Conservation (phyloP, 116 monocot genomes). For the Phalaenopsis hybrid region DNA sequence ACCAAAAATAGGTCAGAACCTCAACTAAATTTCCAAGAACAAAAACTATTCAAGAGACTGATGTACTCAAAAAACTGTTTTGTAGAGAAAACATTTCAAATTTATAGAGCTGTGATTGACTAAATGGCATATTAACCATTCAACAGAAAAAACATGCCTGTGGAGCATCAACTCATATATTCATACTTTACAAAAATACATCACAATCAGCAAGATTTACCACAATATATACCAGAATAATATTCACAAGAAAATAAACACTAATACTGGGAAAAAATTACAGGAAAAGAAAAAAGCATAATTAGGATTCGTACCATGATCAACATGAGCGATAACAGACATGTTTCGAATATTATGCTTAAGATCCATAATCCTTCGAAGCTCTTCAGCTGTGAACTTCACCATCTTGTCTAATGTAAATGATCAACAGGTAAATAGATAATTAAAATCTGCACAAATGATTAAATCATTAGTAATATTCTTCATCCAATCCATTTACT, state of each 20-base stretch:
- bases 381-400: slow-evolving; percentile 43
- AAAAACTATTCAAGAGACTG: no score
- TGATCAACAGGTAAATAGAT: neutral
- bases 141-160: neutral
- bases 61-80: neutral
- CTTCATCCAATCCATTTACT: neutral
- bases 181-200: neutral
- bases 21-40: no score
- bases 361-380: slow-evolving; percentile 39
- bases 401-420: slow-evolving; percentile 34
- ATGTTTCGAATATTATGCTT: slow-evolving; percentile 44
- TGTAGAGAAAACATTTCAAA: neutral
- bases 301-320: slow-evolving; percentile 27
- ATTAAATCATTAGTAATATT: neutral
- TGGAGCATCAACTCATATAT: neutral
- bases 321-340: slow-evolving; percentile 51
- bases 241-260: neutral
- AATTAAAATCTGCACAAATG: neutral
- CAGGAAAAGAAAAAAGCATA: neutral
- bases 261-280: neutral
- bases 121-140: neutral
- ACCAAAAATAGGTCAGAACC: no score
- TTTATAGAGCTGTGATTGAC: neutral
- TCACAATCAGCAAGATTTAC: neutral
- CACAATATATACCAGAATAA: neutral